Evolutionary conservation across 371 early-diverging fungal species (phyloP).

Genomic region (Apophysomyces trapeziformis): DNA sequence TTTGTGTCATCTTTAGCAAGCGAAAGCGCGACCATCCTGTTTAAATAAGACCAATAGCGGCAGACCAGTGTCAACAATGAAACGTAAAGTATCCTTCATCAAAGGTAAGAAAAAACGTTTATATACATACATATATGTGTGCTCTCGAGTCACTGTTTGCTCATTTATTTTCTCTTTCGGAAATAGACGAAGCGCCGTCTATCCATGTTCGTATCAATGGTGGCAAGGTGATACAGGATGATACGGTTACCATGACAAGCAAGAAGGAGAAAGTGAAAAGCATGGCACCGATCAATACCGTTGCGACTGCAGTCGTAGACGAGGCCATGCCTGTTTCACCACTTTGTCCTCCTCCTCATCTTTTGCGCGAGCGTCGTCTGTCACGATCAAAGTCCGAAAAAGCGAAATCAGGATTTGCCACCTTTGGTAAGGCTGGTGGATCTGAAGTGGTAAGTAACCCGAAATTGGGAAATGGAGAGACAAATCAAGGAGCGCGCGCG

Average conservation of each 20-base stretch:
- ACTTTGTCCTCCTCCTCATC: conserved; percentile 46
- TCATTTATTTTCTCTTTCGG: no score
- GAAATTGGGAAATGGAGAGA: conserved; percentile 24
- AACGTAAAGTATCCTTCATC: conserved; percentile 2
- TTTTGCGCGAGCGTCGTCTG: conserved; percentile 32
- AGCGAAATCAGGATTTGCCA: conserved; percentile 1
- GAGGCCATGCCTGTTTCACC: conserved; percentile 29
- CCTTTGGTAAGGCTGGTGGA: conserved; percentile 1
- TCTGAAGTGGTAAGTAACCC: conserved; percentile 34
- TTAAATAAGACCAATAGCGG: not conserved
- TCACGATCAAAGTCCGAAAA: conserved; percentile 20
- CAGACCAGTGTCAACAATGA: not conserved
- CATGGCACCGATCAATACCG: not conserved
- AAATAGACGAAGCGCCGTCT: conserved; percentile 17
- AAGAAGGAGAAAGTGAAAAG: conserved; percentile 1
- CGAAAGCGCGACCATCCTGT: not conserved
- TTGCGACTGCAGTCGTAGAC: not conserved
- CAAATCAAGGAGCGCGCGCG: not conserved
- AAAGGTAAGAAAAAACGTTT: not conserved
- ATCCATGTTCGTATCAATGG: conserved; percentile 27
- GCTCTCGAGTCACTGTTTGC: no score
- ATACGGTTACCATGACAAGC: conserved; percentile 17
- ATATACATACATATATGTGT: no score
- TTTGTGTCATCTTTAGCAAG: not conserved
- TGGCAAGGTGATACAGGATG: conserved; percentile 23